These are phyloP conservation scores for Alternaria conjuncta DNA, from an alignment of 2,329 filamentous ascomycete species.

Conservation along the genomic window DNA sequence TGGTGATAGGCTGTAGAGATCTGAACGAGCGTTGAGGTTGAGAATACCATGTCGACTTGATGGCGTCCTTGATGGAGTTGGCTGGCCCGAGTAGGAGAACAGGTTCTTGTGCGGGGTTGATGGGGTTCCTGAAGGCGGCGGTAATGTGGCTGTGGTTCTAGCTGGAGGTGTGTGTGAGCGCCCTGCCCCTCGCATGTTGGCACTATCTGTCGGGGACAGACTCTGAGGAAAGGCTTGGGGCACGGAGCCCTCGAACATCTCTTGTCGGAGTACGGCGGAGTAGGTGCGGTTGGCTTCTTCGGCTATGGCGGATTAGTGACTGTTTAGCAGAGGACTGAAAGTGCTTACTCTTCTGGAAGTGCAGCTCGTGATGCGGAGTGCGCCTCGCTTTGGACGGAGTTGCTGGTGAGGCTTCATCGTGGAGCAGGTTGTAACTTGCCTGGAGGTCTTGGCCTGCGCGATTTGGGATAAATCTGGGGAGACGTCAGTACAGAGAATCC, in stretches of 20 bases:
- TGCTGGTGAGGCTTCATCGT: constrained; percentile 91
- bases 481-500: not conserved
- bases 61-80: constrained; percentile 86
- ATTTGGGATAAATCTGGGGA: constrained; percentile 86
- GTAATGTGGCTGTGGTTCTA: constrained; percentile 66
- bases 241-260: constrained; percentile 90
- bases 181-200: constrained; percentile 67
- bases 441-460: constrained; percentile 91
- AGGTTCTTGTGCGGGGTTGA: constrained; percentile 98
- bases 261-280: constrained; percentile 82
- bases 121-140: constrained; percentile 77
- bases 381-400: constrained; percentile 86
- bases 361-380: constrained; percentile 84
- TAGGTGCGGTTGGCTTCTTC: constrained; percentile 96
- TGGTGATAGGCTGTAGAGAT: constrained; percentile 94
- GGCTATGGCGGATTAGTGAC: constrained; percentile 56
- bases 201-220: constrained; percentile 58
- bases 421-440: constrained; percentile 88
- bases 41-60: constrained; percentile 80
- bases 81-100: constrained; percentile 87
- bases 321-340: not conserved
- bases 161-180: constrained; percentile 83
- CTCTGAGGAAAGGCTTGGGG: constrained; percentile 76
- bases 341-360: constrained; percentile 80
- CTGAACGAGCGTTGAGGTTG: constrained; percentile 86